Evolutionary conservation across 345 rosid species (phyloP).

Genomic region (Hibiscus mutabilis): DNA sequence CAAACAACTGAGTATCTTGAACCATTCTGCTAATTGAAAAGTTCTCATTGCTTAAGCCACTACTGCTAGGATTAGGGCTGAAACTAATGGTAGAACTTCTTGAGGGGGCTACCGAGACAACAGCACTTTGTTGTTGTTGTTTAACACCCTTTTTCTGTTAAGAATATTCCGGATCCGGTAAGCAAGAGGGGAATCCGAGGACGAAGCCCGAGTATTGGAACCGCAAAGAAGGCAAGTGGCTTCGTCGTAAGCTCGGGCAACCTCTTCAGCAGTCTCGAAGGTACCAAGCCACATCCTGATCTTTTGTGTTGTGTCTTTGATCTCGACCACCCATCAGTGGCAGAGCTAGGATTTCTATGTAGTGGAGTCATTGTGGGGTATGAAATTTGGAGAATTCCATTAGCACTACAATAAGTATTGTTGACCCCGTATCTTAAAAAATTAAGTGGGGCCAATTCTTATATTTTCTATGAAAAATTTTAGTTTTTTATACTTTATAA

Average conservation of each 20-base stretch:
- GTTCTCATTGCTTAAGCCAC: constrained; percentile 10
- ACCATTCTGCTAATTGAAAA: constrained; percentile 7
- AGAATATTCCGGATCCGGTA: constrained; percentile 50
- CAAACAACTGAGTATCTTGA: constrained; percentile 25
- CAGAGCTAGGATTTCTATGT: no score
- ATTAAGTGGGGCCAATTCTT: no score
- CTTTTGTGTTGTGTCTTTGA: constrained; percentile 67
- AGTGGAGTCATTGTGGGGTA: no score
- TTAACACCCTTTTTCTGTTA: constrained; percentile 32
- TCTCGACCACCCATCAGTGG: constrained; percentile 60
- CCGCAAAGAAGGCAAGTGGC: constrained; percentile 76
- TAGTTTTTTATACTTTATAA: no score
- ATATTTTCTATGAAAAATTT: no score
- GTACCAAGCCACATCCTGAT: constrained; percentile 81
- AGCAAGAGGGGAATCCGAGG: constrained; percentile 62
- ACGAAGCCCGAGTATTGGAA: constrained; percentile 56
- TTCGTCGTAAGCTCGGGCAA: constrained; percentile 67
- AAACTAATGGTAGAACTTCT: neutral
- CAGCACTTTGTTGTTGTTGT: constrained; percentile 14
- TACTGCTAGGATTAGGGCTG: neutral
- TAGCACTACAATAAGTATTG: no score
- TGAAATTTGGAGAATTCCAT: no score
- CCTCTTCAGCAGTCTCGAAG: constrained; percentile 65
- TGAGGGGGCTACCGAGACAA: constrained; percentile 15
- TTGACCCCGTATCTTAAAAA: no score